These are phyloP conservation scores for Lentinus brumalis DNA, from an alignment of 768 basidiomycete species.

Conservation along the genomic window DNA sequence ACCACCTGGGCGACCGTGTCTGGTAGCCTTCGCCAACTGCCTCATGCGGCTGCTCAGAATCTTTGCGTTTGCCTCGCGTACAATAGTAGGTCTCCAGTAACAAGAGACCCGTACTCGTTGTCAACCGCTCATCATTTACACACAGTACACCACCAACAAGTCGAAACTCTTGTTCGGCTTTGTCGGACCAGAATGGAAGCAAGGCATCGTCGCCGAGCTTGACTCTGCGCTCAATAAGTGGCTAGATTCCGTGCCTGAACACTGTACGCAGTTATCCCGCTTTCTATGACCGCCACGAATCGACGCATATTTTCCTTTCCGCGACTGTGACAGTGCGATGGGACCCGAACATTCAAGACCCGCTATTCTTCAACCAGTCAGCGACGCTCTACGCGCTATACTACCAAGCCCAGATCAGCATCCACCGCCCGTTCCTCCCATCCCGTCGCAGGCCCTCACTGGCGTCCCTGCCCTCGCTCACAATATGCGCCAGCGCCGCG, in stretches of 20 bases:
- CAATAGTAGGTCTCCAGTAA: slow-evolving; percentile 21
- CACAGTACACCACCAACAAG: slow-evolving; percentile 50
- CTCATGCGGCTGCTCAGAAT: slow-evolving; percentile 62
- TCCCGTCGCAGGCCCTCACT: slow-evolving; percentile 52
- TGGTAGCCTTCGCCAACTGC: slow-evolving; percentile 56
- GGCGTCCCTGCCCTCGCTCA: slow-evolving; percentile 61
- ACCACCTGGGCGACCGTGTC: slow-evolving; percentile 57
- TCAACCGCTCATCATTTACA: too few species aligned
- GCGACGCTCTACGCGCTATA: slow-evolving; percentile 43
- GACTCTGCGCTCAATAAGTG: slow-evolving; percentile 65
- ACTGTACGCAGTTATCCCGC: slow-evolving; percentile 37
- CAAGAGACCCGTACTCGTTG: too few species aligned
- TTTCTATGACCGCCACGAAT: neutral
- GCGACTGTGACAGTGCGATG: slow-evolving; percentile 23
- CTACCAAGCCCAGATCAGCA: slow-evolving; percentile 60
- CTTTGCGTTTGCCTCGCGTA: slow-evolving; percentile 57
- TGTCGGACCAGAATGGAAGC: slow-evolving; percentile 44
- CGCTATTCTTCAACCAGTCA: slow-evolving; percentile 34
- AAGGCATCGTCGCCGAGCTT: slow-evolving; percentile 57
- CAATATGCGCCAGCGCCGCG: slow-evolving; percentile 84
- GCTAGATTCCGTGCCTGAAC: slow-evolving; percentile 60
- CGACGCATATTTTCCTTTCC: too few species aligned
- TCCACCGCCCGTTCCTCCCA: slow-evolving; percentile 82
- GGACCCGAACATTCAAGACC: slow-evolving; percentile 27
- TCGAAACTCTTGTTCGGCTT: slow-evolving; percentile 37